Conservation (phyloP, 306 rosid species). For the Sicyos baderoa region DNA sequence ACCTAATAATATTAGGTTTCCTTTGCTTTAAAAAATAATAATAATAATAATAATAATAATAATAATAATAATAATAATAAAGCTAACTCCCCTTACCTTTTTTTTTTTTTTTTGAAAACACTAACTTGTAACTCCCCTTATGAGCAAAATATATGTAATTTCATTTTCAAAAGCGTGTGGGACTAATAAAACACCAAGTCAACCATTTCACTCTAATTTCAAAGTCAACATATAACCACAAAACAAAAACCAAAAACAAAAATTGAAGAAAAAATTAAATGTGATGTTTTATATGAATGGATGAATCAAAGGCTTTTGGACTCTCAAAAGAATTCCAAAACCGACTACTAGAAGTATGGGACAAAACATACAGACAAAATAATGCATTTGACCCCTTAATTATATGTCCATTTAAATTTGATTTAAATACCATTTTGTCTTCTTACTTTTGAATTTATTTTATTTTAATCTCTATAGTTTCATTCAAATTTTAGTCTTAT, state of each 20-base stretch:
- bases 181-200: neutral
- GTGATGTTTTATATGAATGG: neutral
- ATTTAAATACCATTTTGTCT: no score
- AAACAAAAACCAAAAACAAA: neutral
- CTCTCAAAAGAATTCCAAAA: slow-evolving; percentile 10
- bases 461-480: no score
- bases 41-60: no score
- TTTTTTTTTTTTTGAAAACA: no score
- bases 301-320: neutral
- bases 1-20: no score
- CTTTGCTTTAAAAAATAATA: no score
- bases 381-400: neutral
- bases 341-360: slow-evolving; percentile 14
- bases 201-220: slow-evolving; percentile 7
- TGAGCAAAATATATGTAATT: slow-evolving; percentile 12
- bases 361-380: neutral
- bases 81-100: no score
- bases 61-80: no score
- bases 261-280: no score
- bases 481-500: no score
- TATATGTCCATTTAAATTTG: neutral
- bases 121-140: no score
- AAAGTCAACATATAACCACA: slow-evolving; percentile 12
- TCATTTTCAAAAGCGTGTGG: neutral
- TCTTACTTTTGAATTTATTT: no score